Conservation (phyloP, 129 eudicot genomes). For the Calendula officinalis region DNA sequence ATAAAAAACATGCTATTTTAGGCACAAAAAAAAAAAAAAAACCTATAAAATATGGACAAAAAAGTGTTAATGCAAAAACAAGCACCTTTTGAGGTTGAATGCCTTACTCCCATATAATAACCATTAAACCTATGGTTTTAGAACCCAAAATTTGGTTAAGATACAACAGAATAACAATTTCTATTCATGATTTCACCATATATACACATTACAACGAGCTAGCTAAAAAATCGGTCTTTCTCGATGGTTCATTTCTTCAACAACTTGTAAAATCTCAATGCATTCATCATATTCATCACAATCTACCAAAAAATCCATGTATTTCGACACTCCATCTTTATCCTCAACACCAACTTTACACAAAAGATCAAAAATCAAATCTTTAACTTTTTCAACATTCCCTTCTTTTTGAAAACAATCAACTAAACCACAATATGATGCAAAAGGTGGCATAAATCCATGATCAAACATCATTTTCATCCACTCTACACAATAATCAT, state of each 20-base stretch:
- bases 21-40: too few relatives aligned
- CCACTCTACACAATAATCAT: slow-evolving; percentile 32
- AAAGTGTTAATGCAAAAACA: too few relatives aligned
- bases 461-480: slow-evolving; percentile 30
- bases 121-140: too few relatives aligned
- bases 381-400: slow-evolving; percentile 24
- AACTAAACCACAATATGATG: slow-evolving; percentile 25
- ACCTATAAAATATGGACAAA: too few relatives aligned
- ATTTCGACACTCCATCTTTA: slow-evolving; percentile 22
- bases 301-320: slow-evolving; percentile 32
- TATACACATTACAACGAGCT: not conserved
- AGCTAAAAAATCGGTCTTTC: slow-evolving; percentile 38
- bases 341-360: slow-evolving; percentile 30
- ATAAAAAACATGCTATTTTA: too few relatives aligned
- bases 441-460: slow-evolving; percentile 30
- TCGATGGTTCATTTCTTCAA: slow-evolving; percentile 26
- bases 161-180: not conserved
- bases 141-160: not conserved
- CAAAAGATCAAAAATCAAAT: slow-evolving; percentile 27
- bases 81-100: too few relatives aligned
- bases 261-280: slow-evolving; percentile 31
- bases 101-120: too few relatives aligned
- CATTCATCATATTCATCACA: slow-evolving; percentile 34
- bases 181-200: too few relatives aligned
- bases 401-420: slow-evolving; percentile 36